Conservation (phyloP, 2,329 filamentous ascomycete species). For the Aspergillus intermedius region DNA sequence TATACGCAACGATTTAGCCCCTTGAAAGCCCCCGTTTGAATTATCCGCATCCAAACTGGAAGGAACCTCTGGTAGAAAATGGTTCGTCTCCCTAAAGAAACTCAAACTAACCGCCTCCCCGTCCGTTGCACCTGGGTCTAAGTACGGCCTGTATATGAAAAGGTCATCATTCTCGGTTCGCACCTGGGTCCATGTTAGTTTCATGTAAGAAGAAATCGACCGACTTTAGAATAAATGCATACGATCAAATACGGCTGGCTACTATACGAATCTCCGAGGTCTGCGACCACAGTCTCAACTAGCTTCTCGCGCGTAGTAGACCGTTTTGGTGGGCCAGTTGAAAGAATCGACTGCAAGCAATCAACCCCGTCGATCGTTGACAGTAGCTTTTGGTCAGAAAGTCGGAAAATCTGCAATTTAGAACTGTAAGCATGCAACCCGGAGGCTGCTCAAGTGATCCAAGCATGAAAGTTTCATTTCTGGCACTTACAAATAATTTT, state of each 20-base stretch:
- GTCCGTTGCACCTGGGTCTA: slow-evolving; percentile 26
- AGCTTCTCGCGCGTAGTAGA: slow-evolving; percentile 66
- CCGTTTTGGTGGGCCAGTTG: slow-evolving; percentile 63
- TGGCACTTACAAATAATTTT: slow-evolving; percentile 61
- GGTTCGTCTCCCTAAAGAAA: slow-evolving; percentile 70
- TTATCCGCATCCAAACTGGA: slow-evolving; percentile 45
- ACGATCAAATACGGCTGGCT: slow-evolving; percentile 76
- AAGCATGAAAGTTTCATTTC: not conserved
- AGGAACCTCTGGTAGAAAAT: slow-evolving; percentile 55
- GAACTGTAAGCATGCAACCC: slow-evolving; percentile 2
- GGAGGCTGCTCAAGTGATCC: not conserved
- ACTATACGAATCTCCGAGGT: slow-evolving; percentile 69
- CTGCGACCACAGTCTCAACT: slow-evolving; percentile 72
- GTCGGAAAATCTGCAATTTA: slow-evolving; percentile 60
- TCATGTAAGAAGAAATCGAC: not conserved
- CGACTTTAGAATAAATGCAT: slow-evolving; percentile 28
- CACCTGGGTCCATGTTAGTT: slow-evolving; percentile 45
- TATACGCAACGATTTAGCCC: slow-evolving; percentile 40
- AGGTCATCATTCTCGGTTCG: slow-evolving; percentile 76
- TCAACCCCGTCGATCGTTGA: slow-evolving; percentile 71
- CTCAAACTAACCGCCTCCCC: slow-evolving; percentile 44
- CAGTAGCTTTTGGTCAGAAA: slow-evolving; percentile 67
- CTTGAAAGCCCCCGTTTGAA: slow-evolving; percentile 16
- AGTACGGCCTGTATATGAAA: slow-evolving; percentile 77
- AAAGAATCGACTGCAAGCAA: slow-evolving; percentile 70